A percentile compares a stretch with the other conserved stretches of the same genome.
Evolutionary conservation across 2,329 filamentous ascomycete species (phyloP).

Genomic region (Talaromyces rugulosus): DNA sequence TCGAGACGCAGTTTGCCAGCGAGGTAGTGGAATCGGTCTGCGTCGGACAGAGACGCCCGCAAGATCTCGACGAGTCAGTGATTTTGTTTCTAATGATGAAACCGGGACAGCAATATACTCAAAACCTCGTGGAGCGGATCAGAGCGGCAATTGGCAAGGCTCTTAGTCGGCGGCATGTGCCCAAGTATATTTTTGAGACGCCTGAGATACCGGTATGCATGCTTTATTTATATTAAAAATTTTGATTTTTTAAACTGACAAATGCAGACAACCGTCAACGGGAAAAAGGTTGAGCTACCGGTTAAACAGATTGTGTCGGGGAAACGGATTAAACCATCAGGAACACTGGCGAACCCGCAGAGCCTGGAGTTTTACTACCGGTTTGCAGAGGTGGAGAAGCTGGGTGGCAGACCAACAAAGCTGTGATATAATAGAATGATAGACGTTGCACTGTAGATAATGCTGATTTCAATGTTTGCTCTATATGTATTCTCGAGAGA

Average conservation of each 20-base stretch:
- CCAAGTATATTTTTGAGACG: slow-evolving; percentile 73
- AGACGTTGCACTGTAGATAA: neutral
- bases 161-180: slow-evolving; percentile 70
- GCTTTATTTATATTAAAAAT: neutral
- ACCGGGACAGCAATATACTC: slow-evolving; percentile 54
- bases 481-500: no score
- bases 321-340: slow-evolving; percentile 67
- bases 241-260: neutral
- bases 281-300: slow-evolving; percentile 72
- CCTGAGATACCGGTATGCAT: slow-evolving; percentile 69
- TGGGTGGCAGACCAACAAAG: slow-evolving; percentile 30
- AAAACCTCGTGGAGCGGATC: slow-evolving; percentile 53
- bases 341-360: slow-evolving; percentile 71
- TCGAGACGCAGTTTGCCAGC: slow-evolving; percentile 56
- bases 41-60: slow-evolving; percentile 68
- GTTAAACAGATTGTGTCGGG: slow-evolving; percentile 82
- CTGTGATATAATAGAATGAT: neutral
- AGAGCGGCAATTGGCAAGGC: slow-evolving; percentile 63
- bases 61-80: slow-evolving; percentile 44
- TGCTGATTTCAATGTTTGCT: no score
- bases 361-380: slow-evolving; percentile 75
- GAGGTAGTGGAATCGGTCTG: slow-evolving; percentile 69
- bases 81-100: slow-evolving; percentile 59
- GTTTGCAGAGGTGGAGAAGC: slow-evolving; percentile 67
- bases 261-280: slow-evolving; percentile 68